phyloP scores from a whole-genome alignment of 768 basidiomycete species.

The Lentinus tigrinus region DNA sequence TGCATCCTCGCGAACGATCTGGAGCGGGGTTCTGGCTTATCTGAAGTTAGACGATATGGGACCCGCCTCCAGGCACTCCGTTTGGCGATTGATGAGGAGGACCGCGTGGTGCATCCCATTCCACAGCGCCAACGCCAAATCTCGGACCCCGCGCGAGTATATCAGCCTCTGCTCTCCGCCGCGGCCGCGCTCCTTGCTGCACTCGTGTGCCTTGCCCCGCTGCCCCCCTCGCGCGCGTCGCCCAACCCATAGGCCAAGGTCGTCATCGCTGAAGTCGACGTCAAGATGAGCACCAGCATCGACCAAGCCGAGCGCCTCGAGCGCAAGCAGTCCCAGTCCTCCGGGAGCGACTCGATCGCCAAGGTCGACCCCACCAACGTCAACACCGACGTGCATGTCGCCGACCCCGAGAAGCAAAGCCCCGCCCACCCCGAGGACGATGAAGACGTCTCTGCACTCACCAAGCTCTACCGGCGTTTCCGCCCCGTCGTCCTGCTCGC shows the following conservation, averaged over 20 bases:
- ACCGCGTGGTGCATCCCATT: too few relatives aligned
- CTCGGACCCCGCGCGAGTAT: too few relatives aligned
- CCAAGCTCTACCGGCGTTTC: slow-evolving; percentile 12
- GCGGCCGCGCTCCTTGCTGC: too few relatives aligned
- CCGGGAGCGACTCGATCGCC: slow-evolving; percentile 18
- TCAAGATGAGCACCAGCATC: background rate
- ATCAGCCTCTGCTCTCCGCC: too few relatives aligned
- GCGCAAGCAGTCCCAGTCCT: slow-evolving; percentile 25
- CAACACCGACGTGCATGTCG: slow-evolving; percentile 20
- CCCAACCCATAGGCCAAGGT: background rate
- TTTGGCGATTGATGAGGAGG: too few relatives aligned
- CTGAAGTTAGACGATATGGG: too few relatives aligned
- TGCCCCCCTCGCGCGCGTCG: background rate
- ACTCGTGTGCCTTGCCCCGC: slow-evolving; percentile 16
- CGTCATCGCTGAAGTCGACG: background rate
- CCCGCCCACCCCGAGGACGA: slow-evolving; percentile 12
- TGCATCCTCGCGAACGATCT: too few relatives aligned
- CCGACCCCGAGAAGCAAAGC: slow-evolving; percentile 7
- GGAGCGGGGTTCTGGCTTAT: too few relatives aligned
- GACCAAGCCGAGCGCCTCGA: slow-evolving; percentile 5
- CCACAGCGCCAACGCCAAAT: too few relatives aligned
- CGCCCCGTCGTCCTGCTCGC: slow-evolving; percentile 44
- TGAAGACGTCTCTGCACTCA: slow-evolving; percentile 13
- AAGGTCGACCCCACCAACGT: slow-evolving; percentile 26
- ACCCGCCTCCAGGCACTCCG: too few relatives aligned